These are phyloP conservation scores for Proliferodiscus dingleyae DNA, from an alignment of 2,329 filamentous ascomycete species.

Conservation along the genomic window DNA sequence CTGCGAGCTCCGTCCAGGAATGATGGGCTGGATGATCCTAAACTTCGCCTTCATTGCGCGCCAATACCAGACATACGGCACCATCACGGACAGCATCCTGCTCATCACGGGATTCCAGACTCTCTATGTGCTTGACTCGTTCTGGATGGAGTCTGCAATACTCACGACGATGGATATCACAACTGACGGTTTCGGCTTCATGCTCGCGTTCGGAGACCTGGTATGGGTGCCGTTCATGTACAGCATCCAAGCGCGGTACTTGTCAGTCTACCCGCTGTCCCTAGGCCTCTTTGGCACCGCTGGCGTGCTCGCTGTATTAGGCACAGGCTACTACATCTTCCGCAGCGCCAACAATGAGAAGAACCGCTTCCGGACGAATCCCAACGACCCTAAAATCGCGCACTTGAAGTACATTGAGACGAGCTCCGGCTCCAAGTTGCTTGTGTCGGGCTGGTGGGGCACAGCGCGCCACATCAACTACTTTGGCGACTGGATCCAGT, in stretches of 20 bases:
- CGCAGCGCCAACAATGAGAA: conserved; percentile 92
- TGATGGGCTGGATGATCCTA: conserved; percentile 83
- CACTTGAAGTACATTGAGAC: conserved; percentile 87
- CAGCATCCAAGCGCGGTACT: conserved; percentile 77
- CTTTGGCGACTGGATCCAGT: conserved; percentile 89
- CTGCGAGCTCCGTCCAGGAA: conserved; percentile 84
- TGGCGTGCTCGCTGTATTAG: conserved; percentile 62
- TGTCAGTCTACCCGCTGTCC: conserved; percentile 74
- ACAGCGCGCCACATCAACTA: conserved; percentile 92
- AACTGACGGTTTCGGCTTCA: conserved; percentile 89
- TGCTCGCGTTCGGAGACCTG: conserved; percentile 89
- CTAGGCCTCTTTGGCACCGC: conserved; percentile 65
- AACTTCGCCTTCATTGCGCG: conserved; percentile 81
- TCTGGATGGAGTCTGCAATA: conserved; percentile 83
- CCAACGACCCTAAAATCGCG: conserved; percentile 69
- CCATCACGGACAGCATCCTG: conserved; percentile 79
- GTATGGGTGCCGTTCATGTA: conserved; percentile 93
- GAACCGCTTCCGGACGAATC: conserved; percentile 87
- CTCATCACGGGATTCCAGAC: conserved; percentile 73
- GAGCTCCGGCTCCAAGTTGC: conserved; percentile 70
- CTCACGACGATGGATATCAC: conserved; percentile 93
- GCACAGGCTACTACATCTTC: conserved; percentile 82
- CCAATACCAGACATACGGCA: conserved; percentile 81
- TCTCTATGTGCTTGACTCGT: conserved; percentile 77
- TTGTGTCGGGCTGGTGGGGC: conserved; percentile 92